Evolutionary conservation across 2,329 filamentous ascomycete species (phyloP).

Genomic region (Aspergillus sojae): DNA sequence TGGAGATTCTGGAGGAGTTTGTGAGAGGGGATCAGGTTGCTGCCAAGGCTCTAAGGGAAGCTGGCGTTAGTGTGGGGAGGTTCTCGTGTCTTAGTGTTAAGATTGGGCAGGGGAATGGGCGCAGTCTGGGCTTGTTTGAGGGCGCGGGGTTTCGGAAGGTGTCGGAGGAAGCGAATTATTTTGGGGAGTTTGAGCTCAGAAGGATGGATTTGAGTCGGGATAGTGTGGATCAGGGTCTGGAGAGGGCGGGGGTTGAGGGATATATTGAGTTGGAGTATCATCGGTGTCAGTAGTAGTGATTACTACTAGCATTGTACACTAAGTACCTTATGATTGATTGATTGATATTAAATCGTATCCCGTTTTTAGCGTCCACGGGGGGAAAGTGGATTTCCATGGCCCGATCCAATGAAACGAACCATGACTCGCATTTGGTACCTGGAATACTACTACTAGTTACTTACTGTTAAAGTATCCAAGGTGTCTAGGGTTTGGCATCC

Average conservation of each 20-base stretch:
- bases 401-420: background rate
- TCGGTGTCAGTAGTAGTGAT: conserved; percentile 16
- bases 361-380: background rate
- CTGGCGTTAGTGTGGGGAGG: conserved; percentile 13
- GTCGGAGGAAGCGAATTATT: conserved; percentile 60
- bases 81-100: conserved; percentile 60
- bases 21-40: conserved; percentile 17
- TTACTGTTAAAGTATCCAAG: too few species aligned
- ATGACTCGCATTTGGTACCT: background rate
- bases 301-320: too few species aligned
- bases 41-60: conserved; percentile 13
- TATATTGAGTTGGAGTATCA: conserved; percentile 45
- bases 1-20: conserved; percentile 62
- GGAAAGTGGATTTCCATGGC: background rate
- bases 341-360: background rate
- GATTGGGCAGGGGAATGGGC: conserved; percentile 59
- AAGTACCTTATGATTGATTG: background rate
- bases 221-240: conserved; percentile 31
- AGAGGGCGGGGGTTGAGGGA: conserved; percentile 12
- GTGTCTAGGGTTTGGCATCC: background rate
- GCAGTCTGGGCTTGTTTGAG: conserved; percentile 64
- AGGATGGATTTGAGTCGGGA: conserved; percentile 33
- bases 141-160: conserved; percentile 59
- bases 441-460: background rate
- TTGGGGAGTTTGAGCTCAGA: conserved; percentile 67